Evolutionary conservation across 2,329 filamentous ascomycete species (phyloP).

Genomic region (Dendryphion nanum): DNA sequence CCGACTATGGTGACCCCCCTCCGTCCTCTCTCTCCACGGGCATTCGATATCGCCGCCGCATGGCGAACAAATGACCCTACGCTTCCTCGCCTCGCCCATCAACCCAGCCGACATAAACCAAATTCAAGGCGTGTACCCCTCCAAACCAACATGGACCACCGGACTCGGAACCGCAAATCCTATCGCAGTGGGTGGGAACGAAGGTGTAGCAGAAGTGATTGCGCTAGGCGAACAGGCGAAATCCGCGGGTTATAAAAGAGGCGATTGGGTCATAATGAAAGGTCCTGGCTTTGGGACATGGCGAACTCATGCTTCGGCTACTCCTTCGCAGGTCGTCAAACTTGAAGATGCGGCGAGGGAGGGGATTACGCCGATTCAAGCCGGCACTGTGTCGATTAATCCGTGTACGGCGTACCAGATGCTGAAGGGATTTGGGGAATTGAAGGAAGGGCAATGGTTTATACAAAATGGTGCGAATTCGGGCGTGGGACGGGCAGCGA

Average conservation of each 20-base stretch:
- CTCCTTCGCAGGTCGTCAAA: constrained; percentile 61
- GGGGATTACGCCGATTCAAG: constrained; percentile 72
- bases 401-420: constrained; percentile 94
- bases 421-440: constrained; percentile 72
- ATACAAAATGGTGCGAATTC: constrained; percentile 97
- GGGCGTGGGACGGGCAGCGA: constrained; percentile 85
- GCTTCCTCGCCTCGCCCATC: constrained; percentile 85
- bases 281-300: constrained; percentile 85
- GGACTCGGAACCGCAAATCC: constrained; percentile 74
- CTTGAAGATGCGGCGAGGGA: constrained; percentile 68
- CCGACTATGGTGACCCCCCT: constrained; percentile 70
- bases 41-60: constrained; percentile 76
- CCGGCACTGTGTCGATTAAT: constrained; percentile 87
- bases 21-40: constrained; percentile 68
- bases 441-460: constrained; percentile 82
- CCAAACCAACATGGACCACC: constrained; percentile 74
- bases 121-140: constrained; percentile 93
- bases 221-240: constrained; percentile 62
- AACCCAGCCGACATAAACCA: constrained; percentile 99
- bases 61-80: constrained; percentile 71
- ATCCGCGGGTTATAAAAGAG: constrained; percentile 57
- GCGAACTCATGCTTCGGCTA: constrained; percentile 81
- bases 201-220: constrained; percentile 90
- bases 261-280: constrained; percentile 94
- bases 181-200: constrained; percentile 80